Base-by-base conservation (phyloP, 768 basidiomycete genomes). In the Termitomyces sp. region DNA sequence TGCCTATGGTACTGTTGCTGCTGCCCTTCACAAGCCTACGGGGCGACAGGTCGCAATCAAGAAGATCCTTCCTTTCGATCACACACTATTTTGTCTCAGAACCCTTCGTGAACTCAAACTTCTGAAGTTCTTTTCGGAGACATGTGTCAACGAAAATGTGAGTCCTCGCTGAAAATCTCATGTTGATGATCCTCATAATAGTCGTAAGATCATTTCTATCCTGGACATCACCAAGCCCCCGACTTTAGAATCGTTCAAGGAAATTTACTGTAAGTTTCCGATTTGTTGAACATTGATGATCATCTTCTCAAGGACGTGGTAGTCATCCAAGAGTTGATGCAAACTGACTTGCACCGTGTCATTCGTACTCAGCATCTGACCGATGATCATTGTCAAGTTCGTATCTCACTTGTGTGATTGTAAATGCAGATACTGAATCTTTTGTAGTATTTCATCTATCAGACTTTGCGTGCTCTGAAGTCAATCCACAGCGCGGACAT, bases 401-500 rank as follows among this genome's bases (percentile, higher is more conserved):
- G 68, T 55, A 23, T 50, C 50, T 32, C 56, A 23, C 28, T 35
- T 43, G 30, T 27, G 14, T 44, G 11, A 7, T 1, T 37, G 19
- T 19, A 7, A 19, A 21, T 28, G 5, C 14, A 34, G 30, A 32
- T 32, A 25, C 55, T 56, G n/a, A 32, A 51, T 37, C 19, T 23
- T 43, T 23, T 17, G 41, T 90, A 93, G 68, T 94, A 94, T 68
- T 94, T 94, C 70, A 85, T 95, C 62, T 95, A 89, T 67, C 93
- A 97, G 71, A 96, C 94, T 3, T 82, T 98, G 19, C 88, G 96
- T 41, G 96, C 94, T 3, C 82, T 99, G 64, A 98, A 98, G 71
- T 94, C 96, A 0, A 80, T 98, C 8, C 96, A 98, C 67, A 93
- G 91, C 0, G 96, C 96, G 21, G 91, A 96, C 70, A 92, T 99